phyloP scores from a whole-genome alignment of 371 early-diverging fungal species.

The Mucor ambiguus region DNA sequence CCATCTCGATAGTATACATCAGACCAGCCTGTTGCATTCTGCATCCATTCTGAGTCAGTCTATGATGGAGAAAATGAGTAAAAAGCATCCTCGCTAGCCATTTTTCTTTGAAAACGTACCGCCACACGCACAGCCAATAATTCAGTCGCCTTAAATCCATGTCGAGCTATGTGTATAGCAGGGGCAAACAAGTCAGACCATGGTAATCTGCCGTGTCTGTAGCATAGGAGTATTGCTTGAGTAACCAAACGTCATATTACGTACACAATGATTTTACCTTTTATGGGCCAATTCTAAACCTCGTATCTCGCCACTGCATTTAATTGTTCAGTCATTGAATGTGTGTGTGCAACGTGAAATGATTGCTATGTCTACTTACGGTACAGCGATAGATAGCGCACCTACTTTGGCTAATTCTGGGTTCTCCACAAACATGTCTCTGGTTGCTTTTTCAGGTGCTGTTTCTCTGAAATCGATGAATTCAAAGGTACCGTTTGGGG shows the following conservation, averaged over 20 bases:
- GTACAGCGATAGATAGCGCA: slow-evolving; percentile 88
- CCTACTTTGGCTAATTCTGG: slow-evolving; percentile 73
- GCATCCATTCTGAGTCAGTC: slow-evolving; percentile 37
- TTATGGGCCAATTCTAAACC: slow-evolving; percentile 88
- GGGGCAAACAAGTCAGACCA: slow-evolving; percentile 91
- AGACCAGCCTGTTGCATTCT: slow-evolving; percentile 42
- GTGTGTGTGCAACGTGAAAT: background rate
- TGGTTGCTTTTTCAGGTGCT: slow-evolving; percentile 78
- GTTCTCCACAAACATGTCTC: slow-evolving; percentile 72
- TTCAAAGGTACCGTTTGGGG: slow-evolving; percentile 59
- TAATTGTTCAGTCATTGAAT: background rate
- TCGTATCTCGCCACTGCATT: slow-evolving; percentile 84
- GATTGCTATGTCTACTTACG: too few species aligned
- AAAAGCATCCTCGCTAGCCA: too few species aligned
- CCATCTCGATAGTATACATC: slow-evolving; percentile 76
- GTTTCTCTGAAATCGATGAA: slow-evolving; percentile 88
- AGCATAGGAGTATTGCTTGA: background rate
- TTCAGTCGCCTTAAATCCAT: slow-evolving; percentile 76
- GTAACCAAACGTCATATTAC: slow-evolving; percentile 6
- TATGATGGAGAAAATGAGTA: background rate
- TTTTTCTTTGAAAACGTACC: slow-evolving; percentile 24
- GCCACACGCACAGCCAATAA: slow-evolving; percentile 61
- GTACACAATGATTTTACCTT: slow-evolving; percentile 22
- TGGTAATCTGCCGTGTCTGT: slow-evolving; percentile 76
- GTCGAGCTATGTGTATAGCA: slow-evolving; percentile 74